A percentile compares a stretch with the other conserved stretches of the same genome.
Evolutionary conservation across 176 grass and related monocot genomes (phyloP).

Genomic region (Oryza officinalis): DNA sequence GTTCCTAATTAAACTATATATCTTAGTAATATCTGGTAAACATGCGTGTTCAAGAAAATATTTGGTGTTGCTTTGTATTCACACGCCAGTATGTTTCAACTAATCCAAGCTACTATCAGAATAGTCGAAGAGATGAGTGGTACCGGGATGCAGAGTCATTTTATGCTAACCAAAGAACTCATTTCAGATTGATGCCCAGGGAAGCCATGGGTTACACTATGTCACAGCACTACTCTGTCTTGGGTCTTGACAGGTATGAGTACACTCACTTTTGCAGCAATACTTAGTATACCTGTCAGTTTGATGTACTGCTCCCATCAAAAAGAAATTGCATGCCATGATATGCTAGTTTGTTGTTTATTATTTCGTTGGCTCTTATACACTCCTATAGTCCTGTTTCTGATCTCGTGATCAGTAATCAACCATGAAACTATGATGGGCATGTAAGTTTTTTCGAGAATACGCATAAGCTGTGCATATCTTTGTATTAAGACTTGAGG

Average conservation of each 20-base stretch:
- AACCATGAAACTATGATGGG: not conserved
- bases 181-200: slow-evolving; percentile 48
- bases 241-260: slow-evolving; percentile 75
- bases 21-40: no score
- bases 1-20: no score
- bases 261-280: not conserved
- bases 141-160: slow-evolving; percentile 54
- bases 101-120: slow-evolving; percentile 53
- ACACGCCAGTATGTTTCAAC: slow-evolving; percentile 34
- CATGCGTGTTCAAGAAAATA: no score
- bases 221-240: slow-evolving; percentile 75
- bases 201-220: slow-evolving; percentile 38
- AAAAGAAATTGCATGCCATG: not conserved
- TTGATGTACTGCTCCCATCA: not conserved
- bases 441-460: not conserved
- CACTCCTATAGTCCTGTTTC: not conserved
- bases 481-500: no score
- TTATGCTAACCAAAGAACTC: slow-evolving; percentile 63
- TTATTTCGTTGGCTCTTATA: not conserved
- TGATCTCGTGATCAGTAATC: not conserved
- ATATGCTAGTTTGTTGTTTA: not conserved
- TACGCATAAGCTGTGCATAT: no score
- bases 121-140: slow-evolving; percentile 63
- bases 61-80: not conserved
- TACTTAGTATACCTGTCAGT: not conserved